Conservation (phyloP, 2,329 filamentous ascomycete species). For the Zymoseptoria pseudotritici region DNA sequence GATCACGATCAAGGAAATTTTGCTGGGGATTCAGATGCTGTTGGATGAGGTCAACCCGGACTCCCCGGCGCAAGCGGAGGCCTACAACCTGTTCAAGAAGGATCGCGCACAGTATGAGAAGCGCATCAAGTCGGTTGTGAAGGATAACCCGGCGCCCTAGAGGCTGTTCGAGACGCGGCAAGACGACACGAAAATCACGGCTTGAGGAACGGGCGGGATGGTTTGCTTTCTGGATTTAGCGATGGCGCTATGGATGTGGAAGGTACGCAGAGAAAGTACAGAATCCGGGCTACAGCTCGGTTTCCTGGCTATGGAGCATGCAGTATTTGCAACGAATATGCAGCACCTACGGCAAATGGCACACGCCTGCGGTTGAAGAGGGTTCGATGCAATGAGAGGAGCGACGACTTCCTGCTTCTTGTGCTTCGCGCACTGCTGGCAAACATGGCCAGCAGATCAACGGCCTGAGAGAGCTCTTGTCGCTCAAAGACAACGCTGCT, state of each 20-base stretch:
- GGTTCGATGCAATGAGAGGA: not conserved
- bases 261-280: not conserved
- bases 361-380: not conserved
- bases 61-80: slow-evolving; percentile 91
- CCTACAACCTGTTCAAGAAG: slow-evolving; percentile 94
- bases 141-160: slow-evolving; percentile 71
- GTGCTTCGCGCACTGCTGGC: not conserved
- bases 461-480: not conserved
- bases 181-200: not conserved
- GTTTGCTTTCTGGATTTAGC: not conserved
- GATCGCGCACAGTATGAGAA: slow-evolving; percentile 81
- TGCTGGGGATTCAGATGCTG: slow-evolving; percentile 90
- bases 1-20: slow-evolving; percentile 96
- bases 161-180: not conserved
- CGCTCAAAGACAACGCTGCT: not conserved
- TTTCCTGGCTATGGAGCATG: not conserved
- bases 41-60: slow-evolving; percentile 96
- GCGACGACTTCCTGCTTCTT: not conserved
- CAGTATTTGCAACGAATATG: not conserved
- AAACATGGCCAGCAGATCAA: not conserved
- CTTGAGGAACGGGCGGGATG: not conserved
- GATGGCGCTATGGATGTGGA: not conserved
- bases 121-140: slow-evolving; percentile 77
- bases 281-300: not conserved
- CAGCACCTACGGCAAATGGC: no score